Evolutionary conservation across 2,329 filamentous ascomycete genomes (phyloP), one percentile per base, ranked within the genome.

Genomic region (Colletotrichum sp.): DNA sequence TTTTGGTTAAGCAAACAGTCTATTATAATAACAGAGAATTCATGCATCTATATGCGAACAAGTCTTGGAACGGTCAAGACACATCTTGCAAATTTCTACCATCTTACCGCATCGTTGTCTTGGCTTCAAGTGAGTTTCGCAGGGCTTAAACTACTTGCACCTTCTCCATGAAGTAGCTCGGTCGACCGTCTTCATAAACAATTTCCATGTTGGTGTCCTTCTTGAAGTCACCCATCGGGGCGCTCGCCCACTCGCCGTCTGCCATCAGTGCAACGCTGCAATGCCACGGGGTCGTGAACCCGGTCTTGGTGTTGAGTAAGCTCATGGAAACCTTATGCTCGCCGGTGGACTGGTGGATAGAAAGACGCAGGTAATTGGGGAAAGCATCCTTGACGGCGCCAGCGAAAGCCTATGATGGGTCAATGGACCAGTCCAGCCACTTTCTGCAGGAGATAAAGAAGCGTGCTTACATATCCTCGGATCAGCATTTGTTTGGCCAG

Each of bases 111-210:
- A n/a, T n/a, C n/a, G n/a, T n/a, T n/a, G n/a, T n/a, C n/a, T n/a
- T n/a, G n/a, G n/a, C n/a, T n/a, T n/a, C n/a, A n/a, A n/a, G n/a
- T n/a, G n/a, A n/a, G n/a, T n/a, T n/a, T n/a, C n/a, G n/a, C n/a
- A n/a, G n/a, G n/a, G n/a, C n/a, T n/a, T n/a, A 48, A 48, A 48
- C 44, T 48, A 48, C 44, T 48, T 22, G 44, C n/a, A 6, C 44
- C 44, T 48, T 48, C 44, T 52, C 44, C 44, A 2, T 22, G 2
- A 52, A 52, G 44, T 52, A 52, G 22, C n/a, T 52, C n/a, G 44
- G 6, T 0, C n/a, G 44, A 1, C 44, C 44, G 2, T 22, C 44
- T 0, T 52, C 44, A 52, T 52, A 52, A 1, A 52, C n/a, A 5
- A 52, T 52, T 4, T 52, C 44, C 44, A 52, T 52, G 3, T 52